These are phyloP conservation scores for Fusarium continuum DNA, from an alignment of 2,329 filamentous ascomycete genomes.

Conservation along the genomic window DNA sequence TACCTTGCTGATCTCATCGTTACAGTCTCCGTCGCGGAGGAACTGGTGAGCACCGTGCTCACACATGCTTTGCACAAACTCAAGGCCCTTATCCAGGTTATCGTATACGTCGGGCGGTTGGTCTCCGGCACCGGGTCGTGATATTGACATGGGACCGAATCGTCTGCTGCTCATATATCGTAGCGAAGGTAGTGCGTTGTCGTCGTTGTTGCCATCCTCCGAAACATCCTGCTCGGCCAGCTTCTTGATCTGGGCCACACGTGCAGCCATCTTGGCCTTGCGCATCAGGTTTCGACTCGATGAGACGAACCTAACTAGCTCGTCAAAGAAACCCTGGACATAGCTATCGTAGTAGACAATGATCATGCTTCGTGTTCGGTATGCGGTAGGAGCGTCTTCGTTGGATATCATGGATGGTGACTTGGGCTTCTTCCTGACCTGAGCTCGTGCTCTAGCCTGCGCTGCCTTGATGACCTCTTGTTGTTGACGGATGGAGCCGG, in stretches of 20 bases:
- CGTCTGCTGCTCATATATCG: constrained; percentile 53
- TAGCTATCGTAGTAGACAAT: constrained; percentile 94
- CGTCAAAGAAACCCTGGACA: constrained; percentile 83
- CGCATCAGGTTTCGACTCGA: constrained; percentile 83
- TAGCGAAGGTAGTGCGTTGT: constrained; percentile 52
- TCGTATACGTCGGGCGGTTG: constrained; percentile 68
- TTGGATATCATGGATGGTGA: constrained; percentile 62
- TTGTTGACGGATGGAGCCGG: constrained; percentile 48
- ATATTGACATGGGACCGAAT: constrained; percentile 45
- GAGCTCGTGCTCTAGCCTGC: constrained; percentile 53
- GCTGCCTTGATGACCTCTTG: constrained; percentile 57
- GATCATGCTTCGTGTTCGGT: constrained; percentile 77
- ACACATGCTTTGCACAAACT: constrained; percentile 81
- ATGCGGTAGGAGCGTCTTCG: constrained; percentile 61
- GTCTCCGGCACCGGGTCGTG: constrained; percentile 39
- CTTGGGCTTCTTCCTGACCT: constrained; percentile 60
- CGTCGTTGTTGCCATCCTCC: constrained; percentile 57
- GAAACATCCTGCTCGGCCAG: constrained; percentile 68
- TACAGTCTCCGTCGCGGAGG: constrained; percentile 86
- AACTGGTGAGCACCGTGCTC: constrained; percentile 91
- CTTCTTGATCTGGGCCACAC: constrained; percentile 72
- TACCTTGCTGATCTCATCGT: constrained; percentile 76
- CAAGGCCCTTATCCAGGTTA: constrained; percentile 78
- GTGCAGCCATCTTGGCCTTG: constrained; percentile 85
- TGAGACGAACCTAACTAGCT: constrained; percentile 83